phyloP scores from a whole-genome alignment of 208 protist species.

The Entamoeba dispar region DNA sequence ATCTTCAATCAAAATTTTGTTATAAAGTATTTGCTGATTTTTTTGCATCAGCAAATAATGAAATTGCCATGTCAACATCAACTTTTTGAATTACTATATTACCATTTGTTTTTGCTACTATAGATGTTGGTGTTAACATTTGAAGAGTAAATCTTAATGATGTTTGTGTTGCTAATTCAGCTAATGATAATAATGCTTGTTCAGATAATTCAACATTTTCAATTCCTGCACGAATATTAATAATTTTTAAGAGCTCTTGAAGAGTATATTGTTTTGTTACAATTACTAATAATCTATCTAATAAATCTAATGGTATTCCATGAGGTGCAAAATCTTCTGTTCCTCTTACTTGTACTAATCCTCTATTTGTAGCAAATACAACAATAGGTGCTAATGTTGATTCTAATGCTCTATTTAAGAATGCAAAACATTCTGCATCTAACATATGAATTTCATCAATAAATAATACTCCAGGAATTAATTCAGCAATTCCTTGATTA shows the following conservation, averaged over 20 bases:
- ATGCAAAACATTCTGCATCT: slow-evolving; percentile 99
- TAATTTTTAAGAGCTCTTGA: slow-evolving; percentile 68
- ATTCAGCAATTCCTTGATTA: slow-evolving; percentile 93
- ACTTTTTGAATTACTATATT: too few relatives aligned
- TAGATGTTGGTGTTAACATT: slow-evolving; percentile 6
- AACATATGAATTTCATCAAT: slow-evolving; percentile 99
- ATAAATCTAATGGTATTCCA: slow-evolving; percentile 93
- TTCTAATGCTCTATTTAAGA: slow-evolving; percentile 96
- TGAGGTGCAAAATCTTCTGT: slow-evolving; percentile 87
- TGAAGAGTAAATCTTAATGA: slow-evolving; percentile 23
- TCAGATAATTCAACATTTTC: slow-evolving; percentile 3
- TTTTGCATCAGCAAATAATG: too few relatives aligned
- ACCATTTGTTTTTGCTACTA: slow-evolving; percentile 4
- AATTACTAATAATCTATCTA: slow-evolving; percentile 96
- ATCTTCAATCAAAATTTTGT: too few relatives aligned
- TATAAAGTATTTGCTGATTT: too few relatives aligned
- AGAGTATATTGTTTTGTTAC: slow-evolving; percentile 74
- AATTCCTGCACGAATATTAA: slow-evolving; percentile 24
- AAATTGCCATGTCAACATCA: too few relatives aligned
- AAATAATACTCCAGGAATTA: slow-evolving; percentile 98
- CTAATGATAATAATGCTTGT: slow-evolving; percentile 3
- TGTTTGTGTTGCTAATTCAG: neutral
- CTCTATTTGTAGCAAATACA: slow-evolving; percentile 98
- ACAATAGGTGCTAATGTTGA: slow-evolving; percentile 93
- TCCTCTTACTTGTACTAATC: slow-evolving; percentile 64